Conservation (phyloP, 2,329 filamentous ascomycete genomes). For the Coniochaeta ligniaria region DNA sequence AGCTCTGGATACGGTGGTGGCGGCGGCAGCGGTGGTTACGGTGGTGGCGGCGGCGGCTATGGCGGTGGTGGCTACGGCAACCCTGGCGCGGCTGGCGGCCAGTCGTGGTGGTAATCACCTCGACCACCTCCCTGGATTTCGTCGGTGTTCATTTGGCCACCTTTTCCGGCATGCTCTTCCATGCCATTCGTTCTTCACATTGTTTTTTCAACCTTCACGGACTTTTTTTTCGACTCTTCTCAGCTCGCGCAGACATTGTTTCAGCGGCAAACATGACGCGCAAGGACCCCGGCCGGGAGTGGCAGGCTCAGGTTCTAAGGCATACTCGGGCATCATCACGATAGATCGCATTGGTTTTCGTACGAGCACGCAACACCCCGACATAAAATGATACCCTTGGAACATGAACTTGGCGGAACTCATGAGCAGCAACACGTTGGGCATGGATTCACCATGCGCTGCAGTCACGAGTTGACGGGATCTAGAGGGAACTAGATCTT, state of each 20-base stretch:
- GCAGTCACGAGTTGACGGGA: constrained; percentile 21
- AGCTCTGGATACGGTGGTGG: constrained; percentile 25
- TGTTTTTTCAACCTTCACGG: constrained; percentile 13
- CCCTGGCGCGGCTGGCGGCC: constrained; percentile 55
- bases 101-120: constrained; percentile 58
- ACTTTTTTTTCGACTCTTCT: constrained; percentile 17
- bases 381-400: constrained; percentile 32
- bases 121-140: constrained; percentile 12
- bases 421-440: constrained; percentile 15
- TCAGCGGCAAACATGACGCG: constrained; percentile 30
- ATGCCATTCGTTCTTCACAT: constrained; percentile 5
- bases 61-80: constrained; percentile 60
- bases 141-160: constrained; percentile 5
- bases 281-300: constrained; percentile 20
- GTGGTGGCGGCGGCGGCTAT: constrained; percentile 30
- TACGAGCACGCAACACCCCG: constrained; percentile 19
- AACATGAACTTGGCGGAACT: constrained; percentile 19
- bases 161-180: neutral
- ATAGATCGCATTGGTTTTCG: constrained; percentile 28
- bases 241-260: constrained; percentile 12
- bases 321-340: constrained; percentile 23
- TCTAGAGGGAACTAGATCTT: constrained; percentile 21
- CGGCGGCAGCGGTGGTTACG: constrained; percentile 29
- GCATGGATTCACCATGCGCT: constrained; percentile 15
- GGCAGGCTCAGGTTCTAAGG: constrained; percentile 26